Evolutionary conservation across 129 eudicot genomes (phyloP).

Genomic region (Escallonia rubra): DNA sequence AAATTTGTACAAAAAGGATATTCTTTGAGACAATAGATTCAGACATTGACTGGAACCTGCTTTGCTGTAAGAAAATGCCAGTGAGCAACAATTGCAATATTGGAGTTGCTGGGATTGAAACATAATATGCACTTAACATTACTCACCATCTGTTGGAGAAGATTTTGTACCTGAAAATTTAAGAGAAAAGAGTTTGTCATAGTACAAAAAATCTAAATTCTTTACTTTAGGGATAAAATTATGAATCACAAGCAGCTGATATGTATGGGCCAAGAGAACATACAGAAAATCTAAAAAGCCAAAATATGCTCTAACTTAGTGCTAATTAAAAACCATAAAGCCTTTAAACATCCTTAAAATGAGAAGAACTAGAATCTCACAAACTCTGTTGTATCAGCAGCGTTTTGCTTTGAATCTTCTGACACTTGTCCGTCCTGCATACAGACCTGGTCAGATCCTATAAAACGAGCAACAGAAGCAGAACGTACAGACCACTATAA

Average conservation of each 20-base stretch:
- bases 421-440: constrained; percentile 89
- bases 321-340: not conserved
- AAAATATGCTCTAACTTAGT: not conserved
- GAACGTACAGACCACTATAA: not conserved
- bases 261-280: too few relatives aligned
- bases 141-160: constrained; percentile 93
- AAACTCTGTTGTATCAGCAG: constrained; percentile 90
- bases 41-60: constrained; percentile 89
- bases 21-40: constrained; percentile 78
- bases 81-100: constrained; percentile 1
- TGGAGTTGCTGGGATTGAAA: not conserved
- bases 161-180: constrained; percentile 75
- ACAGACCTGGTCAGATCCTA: not conserved
- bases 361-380: constrained; percentile 44
- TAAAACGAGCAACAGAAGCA: not conserved
- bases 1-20: constrained; percentile 51
- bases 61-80: constrained; percentile 54
- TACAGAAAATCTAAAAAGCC: not conserved
- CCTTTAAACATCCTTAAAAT: not conserved
- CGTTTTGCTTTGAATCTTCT: constrained; percentile 74
- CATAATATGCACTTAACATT: not conserved
- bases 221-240: too few relatives aligned
- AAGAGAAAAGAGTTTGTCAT: not conserved
- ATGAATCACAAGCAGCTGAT: too few relatives aligned
- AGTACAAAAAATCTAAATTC: not conserved